phyloP scores from a whole-genome alignment of 2,329 filamentous ascomycete genomes.

The Amylocarpus encephaloides region DNA sequence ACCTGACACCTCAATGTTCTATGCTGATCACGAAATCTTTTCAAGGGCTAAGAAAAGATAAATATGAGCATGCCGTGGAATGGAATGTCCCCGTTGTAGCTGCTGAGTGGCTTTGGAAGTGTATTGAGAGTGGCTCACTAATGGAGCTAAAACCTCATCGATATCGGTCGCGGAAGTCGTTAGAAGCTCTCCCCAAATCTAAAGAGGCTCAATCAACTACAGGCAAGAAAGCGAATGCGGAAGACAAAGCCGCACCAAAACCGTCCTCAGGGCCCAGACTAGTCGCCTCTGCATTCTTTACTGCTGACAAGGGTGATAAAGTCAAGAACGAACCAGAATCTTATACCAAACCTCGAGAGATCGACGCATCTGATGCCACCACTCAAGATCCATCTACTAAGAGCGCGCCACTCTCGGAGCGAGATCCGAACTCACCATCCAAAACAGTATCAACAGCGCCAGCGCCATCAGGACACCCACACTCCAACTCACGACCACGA shows the following conservation, averaged over 20 bases:
- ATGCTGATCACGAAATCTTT: slow-evolving; percentile 59
- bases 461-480: slow-evolving; percentile 16
- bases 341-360: not conserved
- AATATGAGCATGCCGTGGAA: slow-evolving; percentile 68
- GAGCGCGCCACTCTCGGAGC: slow-evolving; percentile 28
- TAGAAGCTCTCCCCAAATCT: slow-evolving; percentile 18
- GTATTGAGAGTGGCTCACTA: slow-evolving; percentile 53
- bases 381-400: slow-evolving; percentile 11
- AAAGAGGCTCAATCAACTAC: not conserved
- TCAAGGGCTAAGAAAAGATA: slow-evolving; percentile 56
- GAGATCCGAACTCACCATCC: slow-evolving; percentile 27
- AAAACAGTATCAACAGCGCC: slow-evolving; percentile 20
- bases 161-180: slow-evolving; percentile 29
- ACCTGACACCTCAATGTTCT: slow-evolving; percentile 63
- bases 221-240: not conserved
- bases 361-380: slow-evolving; percentile 11
- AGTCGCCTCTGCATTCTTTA: slow-evolving; percentile 20
- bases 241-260: slow-evolving; percentile 3
- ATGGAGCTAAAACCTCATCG: slow-evolving; percentile 43
- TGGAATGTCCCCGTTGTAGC: slow-evolving; percentile 77
- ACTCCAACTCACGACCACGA: slow-evolving; percentile 7
- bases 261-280: slow-evolving; percentile 9
- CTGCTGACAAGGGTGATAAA: not conserved
- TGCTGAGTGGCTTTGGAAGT: slow-evolving; percentile 79
- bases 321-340: slow-evolving; percentile 12